phyloP scores from a whole-genome alignment of 805 yeast species.

The Wickerhamomyces queroliae region DNA sequence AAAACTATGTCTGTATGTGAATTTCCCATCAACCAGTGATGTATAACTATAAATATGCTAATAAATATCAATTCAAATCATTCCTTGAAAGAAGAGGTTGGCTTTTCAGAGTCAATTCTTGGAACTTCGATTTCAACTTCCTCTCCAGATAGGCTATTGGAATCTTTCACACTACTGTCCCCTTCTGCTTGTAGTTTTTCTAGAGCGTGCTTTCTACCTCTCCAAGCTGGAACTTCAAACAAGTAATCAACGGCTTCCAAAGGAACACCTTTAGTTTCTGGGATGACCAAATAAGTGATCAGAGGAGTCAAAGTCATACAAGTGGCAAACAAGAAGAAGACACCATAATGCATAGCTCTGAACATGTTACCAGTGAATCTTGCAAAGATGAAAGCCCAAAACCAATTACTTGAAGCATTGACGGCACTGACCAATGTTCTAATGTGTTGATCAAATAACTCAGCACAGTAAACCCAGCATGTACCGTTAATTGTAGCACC shows the following conservation, averaged over 20 bases:
- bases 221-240: constrained; percentile 15
- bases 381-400: constrained; percentile 15
- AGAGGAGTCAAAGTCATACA: constrained; percentile 11
- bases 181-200: no score
- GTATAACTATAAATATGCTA: no score
- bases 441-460: constrained; percentile 11
- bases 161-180: no score
- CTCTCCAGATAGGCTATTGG: no score
- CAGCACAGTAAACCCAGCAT: constrained; percentile 15
- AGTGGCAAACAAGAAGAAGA: constrained; percentile 19
- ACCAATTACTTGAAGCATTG: constrained; percentile 13
- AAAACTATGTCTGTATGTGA: no score
- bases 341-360: constrained; percentile 10
- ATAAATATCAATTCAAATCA: no score
- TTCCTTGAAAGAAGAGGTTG: no score
- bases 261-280: constrained; percentile 41
- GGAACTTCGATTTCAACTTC: no score
- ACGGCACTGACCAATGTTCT: constrained; percentile 8
- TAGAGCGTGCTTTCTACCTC: background rate
- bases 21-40: no score
- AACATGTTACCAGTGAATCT: constrained; percentile 13
- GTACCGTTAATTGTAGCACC: constrained; percentile 14
- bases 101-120: no score
- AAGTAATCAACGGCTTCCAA: constrained; percentile 36
- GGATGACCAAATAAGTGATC: constrained; percentile 32